Evolutionary conservation across 495 filamentous ascomycete species (phyloP).

Genomic region (Penicillium tannophilum): DNA sequence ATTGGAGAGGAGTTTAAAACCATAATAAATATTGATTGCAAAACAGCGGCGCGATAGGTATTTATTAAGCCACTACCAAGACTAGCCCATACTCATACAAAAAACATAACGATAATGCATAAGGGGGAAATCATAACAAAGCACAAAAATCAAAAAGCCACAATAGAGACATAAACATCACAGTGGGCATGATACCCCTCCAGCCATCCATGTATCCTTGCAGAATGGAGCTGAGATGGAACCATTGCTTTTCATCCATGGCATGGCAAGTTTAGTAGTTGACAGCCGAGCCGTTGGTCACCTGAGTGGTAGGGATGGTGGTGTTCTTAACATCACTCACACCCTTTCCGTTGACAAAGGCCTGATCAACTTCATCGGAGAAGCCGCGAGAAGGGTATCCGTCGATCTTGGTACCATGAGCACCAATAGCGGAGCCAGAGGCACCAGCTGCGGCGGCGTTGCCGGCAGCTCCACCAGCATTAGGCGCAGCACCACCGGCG

Average conservation of each 20-base stretch:
- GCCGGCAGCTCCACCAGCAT: not conserved
- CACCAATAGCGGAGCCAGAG: constrained; percentile 13
- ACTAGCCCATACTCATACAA: constrained; percentile 29
- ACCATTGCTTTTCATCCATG: not conserved
- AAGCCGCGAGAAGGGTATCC: constrained; percentile 44
- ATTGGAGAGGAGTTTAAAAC: too few relatives aligned
- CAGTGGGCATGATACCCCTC: constrained; percentile 6
- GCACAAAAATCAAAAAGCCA: constrained; percentile 11
- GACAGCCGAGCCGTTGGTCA: constrained; percentile 11
- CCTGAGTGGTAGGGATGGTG: constrained; percentile 14
- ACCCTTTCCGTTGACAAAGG: constrained; percentile 44
- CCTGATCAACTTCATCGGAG: constrained; percentile 57
- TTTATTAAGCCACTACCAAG: constrained; percentile 32
- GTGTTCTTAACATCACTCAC: constrained; percentile 20
- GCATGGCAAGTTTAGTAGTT: not conserved
- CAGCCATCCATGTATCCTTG: not conserved
- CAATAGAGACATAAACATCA: constrained; percentile 10
- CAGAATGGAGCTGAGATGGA: not conserved
- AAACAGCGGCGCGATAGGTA: constrained; percentile 24
- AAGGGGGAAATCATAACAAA: constrained; percentile 34
- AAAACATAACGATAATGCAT: constrained; percentile 10
- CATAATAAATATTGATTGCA: constrained; percentile 5
- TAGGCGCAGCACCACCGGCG: too few relatives aligned
- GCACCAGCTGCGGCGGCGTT: constrained; percentile 15
- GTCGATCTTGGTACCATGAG: constrained; percentile 20